Percentiles rank a stretch among this genome's conserved stretches.
These are phyloP conservation scores for Penicillium egyptiacum DNA, from an alignment of 495 filamentous ascomycete species.

Conservation along the genomic window DNA sequence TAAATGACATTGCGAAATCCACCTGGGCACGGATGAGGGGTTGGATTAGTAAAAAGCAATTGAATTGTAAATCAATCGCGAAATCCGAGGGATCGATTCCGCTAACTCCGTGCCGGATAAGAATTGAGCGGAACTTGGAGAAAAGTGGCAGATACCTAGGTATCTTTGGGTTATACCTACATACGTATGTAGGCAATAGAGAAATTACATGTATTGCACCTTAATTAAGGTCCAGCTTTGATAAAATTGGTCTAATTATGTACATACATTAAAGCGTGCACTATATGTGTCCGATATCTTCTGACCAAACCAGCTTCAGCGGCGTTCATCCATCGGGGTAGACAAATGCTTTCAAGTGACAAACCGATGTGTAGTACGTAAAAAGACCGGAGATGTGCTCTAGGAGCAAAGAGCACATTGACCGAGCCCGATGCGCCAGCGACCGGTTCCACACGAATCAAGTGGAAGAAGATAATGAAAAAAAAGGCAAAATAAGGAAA, in stretches of 20 bases:
- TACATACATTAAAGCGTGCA: constrained; percentile 35
- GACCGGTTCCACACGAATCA: constrained; percentile 23
- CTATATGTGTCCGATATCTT: constrained; percentile 25
- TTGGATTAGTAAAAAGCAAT: constrained; percentile 33
- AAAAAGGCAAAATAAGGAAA: constrained; percentile 23
- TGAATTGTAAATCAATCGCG: constrained; percentile 16
- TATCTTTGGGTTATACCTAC: neutral
- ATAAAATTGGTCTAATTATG: constrained; percentile 34
- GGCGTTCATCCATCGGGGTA: constrained; percentile 14
- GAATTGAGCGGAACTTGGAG: constrained; percentile 9
- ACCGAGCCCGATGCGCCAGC: constrained; percentile 28
- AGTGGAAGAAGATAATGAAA: constrained; percentile 16
- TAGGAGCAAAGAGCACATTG: constrained; percentile 11
- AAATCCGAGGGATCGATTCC: constrained; percentile 16
- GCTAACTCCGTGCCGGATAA: constrained; percentile 22
- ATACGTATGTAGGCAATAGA: no score
- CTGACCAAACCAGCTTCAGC: constrained; percentile 18
- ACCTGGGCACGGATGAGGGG: constrained; percentile 16
- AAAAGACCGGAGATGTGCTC: constrained; percentile 26
- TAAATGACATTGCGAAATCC: constrained; percentile 21
- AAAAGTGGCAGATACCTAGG: neutral
- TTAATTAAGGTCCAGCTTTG: constrained; percentile 20
- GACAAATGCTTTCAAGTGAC: constrained; percentile 6
- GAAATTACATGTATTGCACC: constrained; percentile 17
- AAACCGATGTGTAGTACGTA: constrained; percentile 23